Conservation (phyloP, 2,329 filamentous ascomycete species). For the Leptographium radiaticola region DNA sequence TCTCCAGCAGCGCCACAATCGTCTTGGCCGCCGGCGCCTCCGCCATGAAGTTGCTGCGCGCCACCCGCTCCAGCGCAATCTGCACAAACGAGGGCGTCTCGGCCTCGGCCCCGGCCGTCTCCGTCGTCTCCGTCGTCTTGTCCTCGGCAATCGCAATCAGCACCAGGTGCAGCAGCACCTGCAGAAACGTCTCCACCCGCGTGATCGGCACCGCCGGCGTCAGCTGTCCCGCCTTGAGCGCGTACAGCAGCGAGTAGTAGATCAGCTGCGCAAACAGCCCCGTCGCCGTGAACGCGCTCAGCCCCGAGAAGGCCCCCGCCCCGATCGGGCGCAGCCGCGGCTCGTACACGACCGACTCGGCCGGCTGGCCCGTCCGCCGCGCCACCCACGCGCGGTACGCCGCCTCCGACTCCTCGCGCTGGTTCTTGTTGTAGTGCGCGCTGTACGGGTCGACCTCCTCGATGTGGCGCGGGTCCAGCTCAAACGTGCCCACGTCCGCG, state of each 20-base stretch:
- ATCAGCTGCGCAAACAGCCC: conserved; percentile 82
- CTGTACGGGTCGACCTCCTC: conserved; percentile 91
- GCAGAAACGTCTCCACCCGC: conserved; percentile 79
- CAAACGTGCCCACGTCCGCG: conserved; percentile 86
- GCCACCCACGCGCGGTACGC: conserved; percentile 80
- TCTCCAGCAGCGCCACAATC: conserved; percentile 49
- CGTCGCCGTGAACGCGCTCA: conserved; percentile 71
- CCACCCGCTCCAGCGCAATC: conserved; percentile 52
- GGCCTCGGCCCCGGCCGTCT: no score
- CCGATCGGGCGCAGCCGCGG: conserved; percentile 66
- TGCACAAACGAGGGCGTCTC: conserved; percentile 53
- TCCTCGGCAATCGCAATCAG: conserved; percentile 83
- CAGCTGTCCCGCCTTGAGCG: conserved; percentile 52
- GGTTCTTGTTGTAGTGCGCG: conserved; percentile 92
- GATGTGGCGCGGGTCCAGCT: conserved; percentile 74
- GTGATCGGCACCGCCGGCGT: conserved; percentile 68
- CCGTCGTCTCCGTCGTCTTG: conserved; percentile 30
- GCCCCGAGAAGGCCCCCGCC: conserved; percentile 61
- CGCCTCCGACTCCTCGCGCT: conserved; percentile 86
- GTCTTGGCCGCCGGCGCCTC: conserved; percentile 44
- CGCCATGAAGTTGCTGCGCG: conserved; percentile 40
- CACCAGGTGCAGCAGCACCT: conserved; percentile 78
- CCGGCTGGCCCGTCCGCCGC: conserved; percentile 69
- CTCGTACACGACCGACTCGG: conserved; percentile 81
- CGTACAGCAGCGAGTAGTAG: conserved; percentile 77